phyloP scores from a whole-genome alignment of 106 monocot species.

The Acorus calamus region DNA sequence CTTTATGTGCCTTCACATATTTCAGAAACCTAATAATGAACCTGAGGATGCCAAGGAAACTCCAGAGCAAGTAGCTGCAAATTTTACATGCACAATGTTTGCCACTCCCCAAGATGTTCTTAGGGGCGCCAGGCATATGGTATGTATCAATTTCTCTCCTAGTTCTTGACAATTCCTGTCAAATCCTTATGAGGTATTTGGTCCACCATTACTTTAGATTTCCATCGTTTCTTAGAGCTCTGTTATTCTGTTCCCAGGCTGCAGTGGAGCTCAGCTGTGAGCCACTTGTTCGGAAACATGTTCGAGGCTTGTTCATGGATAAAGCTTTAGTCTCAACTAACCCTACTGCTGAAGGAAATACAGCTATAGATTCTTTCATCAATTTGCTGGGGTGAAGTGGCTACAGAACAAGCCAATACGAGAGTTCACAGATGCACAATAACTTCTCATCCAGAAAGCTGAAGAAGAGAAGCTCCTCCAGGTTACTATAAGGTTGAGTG shows the following conservation, averaged over 20 bases:
- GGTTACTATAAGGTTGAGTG: conserved; percentile 69
- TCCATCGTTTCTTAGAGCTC: no score
- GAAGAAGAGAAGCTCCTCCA: conserved; percentile 95
- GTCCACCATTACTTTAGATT: no score
- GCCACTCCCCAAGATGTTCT: conserved; percentile 78
- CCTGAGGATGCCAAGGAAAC: conserved; percentile 70
- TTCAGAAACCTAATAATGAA: conserved; percentile 56
- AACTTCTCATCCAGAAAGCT: conserved; percentile 91
- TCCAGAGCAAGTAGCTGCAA: conserved; percentile 83
- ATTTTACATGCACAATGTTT: conserved; percentile 94
- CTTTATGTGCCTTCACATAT: no score
- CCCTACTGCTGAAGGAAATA: conserved; percentile 80
- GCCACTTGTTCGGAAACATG: conserved; percentile 74
- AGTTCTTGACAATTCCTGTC: no score
- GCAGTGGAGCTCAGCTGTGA: conserved; percentile 91
- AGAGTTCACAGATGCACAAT: conserved; percentile 67
- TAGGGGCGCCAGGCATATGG: conserved; percentile 97
- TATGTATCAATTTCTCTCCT: no score
- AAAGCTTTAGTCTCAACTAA: conserved; percentile 75
- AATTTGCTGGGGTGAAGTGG: conserved; percentile 70
- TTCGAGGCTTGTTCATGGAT: conserved; percentile 63
- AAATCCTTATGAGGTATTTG: no score
- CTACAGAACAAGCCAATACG: conserved; percentile 68
- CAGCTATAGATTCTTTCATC: conserved; percentile 72
- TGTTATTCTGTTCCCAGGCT: conserved; percentile 58